phyloP scores from a whole-genome alignment of 2,329 filamentous ascomycete genomes.

The Colletotrichum tropicale region DNA sequence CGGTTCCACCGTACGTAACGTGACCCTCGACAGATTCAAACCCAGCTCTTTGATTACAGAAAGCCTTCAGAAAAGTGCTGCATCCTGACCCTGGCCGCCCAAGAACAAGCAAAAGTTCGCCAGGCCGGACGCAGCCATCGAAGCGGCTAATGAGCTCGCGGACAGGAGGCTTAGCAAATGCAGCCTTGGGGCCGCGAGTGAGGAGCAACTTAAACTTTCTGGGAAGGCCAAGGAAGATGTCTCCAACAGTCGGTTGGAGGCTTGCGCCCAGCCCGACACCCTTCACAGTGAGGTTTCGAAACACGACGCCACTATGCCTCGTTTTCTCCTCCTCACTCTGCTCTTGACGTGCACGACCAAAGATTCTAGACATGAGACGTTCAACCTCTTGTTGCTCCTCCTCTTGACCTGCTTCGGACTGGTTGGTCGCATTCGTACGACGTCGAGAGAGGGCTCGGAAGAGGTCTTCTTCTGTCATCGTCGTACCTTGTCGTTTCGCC shows the following conservation, averaged over 20 bases:
- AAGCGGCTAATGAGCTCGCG: conserved; percentile 52
- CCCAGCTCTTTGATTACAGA: conserved; percentile 71
- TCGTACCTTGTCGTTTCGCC: conserved; percentile 27
- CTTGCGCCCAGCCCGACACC: conserved; percentile 70
- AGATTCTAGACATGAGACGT: conserved; percentile 72
- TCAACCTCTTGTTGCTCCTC: conserved; percentile 57
- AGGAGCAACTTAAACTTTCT: conserved; percentile 26
- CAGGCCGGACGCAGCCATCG: conserved; percentile 57
- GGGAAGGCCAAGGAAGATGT: conserved; percentile 36
- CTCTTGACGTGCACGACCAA: conserved; percentile 66
- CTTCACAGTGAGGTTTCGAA: conserved; percentile 72
- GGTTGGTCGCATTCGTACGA: conserved; percentile 40
- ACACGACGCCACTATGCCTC: conserved; percentile 71
- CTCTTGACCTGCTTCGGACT: conserved; percentile 42
- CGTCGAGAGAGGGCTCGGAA: conserved; percentile 53
- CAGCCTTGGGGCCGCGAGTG: conserved; percentile 32
- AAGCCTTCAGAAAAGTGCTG: conserved; percentile 62
- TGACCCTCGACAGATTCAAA: conserved; percentile 70
- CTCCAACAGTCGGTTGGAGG: conserved; percentile 46
- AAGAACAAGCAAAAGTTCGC: conserved; percentile 63
- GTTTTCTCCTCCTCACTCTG: conserved; percentile 74
- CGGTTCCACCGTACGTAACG: conserved; percentile 63
- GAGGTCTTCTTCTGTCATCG: conserved; percentile 54
- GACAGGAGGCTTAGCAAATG: conserved; percentile 38
- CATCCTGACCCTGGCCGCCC: conserved; percentile 63